Base-by-base conservation (phyloP, 2,329 filamentous ascomycete species). In the Alternaria hordeiaustralica region DNA sequence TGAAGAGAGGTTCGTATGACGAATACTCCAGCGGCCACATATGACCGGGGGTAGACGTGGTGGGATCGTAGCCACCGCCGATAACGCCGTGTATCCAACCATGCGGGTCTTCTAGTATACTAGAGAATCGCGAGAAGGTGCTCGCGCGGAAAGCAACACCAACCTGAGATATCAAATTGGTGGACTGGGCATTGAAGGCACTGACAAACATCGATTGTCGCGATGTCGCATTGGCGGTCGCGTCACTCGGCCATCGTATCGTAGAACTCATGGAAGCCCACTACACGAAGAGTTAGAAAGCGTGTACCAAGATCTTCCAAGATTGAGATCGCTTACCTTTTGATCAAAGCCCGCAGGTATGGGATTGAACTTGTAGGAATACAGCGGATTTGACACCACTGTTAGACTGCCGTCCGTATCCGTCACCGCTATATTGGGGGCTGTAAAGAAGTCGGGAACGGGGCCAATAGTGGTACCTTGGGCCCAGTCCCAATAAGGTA, bases 21-120 rank as follows among this genome's bases (percentile, higher is more conserved):
- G 92, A 92, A 70, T 92, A 90, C 11, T 78, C 72, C 13, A 93
- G 86, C 70, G 89, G 90, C 51, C 88, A 88, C 89, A 95, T 91
- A 71, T 93, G 90, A 2, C 91, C 90, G 36, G 85, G 25, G 11
- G 41, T 30, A 6, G 55, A 46, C 4, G 61, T 60, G 11, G 60
- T 25, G 12, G 57, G 58, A 3, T 55, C 33, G 43, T 65, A 74
- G 12, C 71, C 71, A 2, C 71, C 71, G 3, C 73, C 91, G 60
- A 86, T 87, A 4, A 88, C 43, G 26, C 67, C 67, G 49, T 79
- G 77, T 10, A 79, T 62, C 65, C 66, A 70, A 7, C 75, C 74
- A 60, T 79, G 77, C 4, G 68, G 65, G 26, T 65, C 60, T 58
- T 76, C 74, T 1, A 72, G 23, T 3, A 54, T 58, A 8, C 58